Conservation (phyloP, 306 rosid genomes). For the Fragaria ananassa region DNA sequence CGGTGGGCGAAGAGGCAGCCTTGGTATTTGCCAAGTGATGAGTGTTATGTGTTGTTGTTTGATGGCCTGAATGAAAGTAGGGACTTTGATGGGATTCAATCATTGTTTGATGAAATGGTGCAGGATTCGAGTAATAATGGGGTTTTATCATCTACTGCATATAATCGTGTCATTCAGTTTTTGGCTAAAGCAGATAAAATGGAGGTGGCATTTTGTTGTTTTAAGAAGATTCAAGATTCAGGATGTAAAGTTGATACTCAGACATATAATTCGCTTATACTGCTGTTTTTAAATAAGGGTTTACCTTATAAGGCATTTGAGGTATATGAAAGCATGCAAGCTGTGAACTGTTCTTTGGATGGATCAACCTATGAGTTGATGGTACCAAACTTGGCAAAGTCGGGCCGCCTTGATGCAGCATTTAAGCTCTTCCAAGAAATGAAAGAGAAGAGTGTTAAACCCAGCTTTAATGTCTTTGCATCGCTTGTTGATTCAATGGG, state of each 20-base stretch:
- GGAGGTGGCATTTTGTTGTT: constrained; percentile 83
- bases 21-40: constrained; percentile 74
- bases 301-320: constrained; percentile 90
- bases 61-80: constrained; percentile 62
- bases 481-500: constrained; percentile 95
- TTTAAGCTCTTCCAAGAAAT: constrained; percentile 78
- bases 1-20: constrained; percentile 88
- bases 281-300: constrained; percentile 81
- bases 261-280: constrained; percentile 74
- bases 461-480: constrained; percentile 52
- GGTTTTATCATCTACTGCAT: constrained; percentile 45
- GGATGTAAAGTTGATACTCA: constrained; percentile 62
- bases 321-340: constrained; percentile 87
- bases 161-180: constrained; percentile 70
- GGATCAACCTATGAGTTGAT: constrained; percentile 80
- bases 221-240: constrained; percentile 69
- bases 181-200: constrained; percentile 86
- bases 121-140: constrained; percentile 52
- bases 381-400: constrained; percentile 87
- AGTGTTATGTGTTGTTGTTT: constrained; percentile 63
- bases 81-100: constrained; percentile 76
- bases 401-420: constrained; percentile 93
- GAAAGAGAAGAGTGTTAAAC: constrained; percentile 68
- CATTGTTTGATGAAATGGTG: constrained; percentile 82
- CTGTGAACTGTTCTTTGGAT: constrained; percentile 56